Evolutionary conservation across 306 rosid genomes (phyloP).

Genomic region (Mimosa bimucronata): DNA sequence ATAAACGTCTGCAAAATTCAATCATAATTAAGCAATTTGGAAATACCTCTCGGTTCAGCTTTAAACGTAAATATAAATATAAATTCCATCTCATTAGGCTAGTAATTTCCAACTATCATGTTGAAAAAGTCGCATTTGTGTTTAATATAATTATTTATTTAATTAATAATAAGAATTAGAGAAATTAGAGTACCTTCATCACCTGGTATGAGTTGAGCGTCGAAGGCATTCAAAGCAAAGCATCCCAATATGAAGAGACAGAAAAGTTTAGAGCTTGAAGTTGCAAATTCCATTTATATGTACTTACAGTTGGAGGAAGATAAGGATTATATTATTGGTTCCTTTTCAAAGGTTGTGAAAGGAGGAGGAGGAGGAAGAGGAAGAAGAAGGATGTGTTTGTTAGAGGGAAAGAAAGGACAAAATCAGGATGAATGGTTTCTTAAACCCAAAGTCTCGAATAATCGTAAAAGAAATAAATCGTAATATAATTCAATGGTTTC

Average conservation of each 20-base stretch:
- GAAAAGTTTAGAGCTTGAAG: constrained; percentile 34
- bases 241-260: constrained; percentile 33
- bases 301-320: neutral
- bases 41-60: neutral
- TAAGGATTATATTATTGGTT: neutral
- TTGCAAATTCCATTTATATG: constrained; percentile 43
- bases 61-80: too few relatives aligned
- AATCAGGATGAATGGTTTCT: neutral
- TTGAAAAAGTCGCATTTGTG: neutral
- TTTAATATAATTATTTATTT: neutral
- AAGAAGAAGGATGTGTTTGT: neutral
- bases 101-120: constrained; percentile 56
- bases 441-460: neutral
- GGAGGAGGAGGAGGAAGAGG: neutral
- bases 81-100: constrained; percentile 14
- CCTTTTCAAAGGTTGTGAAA: too few relatives aligned
- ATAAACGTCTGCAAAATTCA: neutral
- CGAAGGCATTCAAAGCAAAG: constrained; percentile 46
- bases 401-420: neutral
- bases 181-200: constrained; percentile 59
- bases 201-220: constrained; percentile 62
- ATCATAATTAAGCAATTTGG: neutral
- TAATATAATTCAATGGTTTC: neutral
- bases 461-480: neutral
- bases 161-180: neutral